Conservation (phyloP, 2,329 filamentous ascomycete species). For the Coniosporium tulheliwenetii region DNA sequence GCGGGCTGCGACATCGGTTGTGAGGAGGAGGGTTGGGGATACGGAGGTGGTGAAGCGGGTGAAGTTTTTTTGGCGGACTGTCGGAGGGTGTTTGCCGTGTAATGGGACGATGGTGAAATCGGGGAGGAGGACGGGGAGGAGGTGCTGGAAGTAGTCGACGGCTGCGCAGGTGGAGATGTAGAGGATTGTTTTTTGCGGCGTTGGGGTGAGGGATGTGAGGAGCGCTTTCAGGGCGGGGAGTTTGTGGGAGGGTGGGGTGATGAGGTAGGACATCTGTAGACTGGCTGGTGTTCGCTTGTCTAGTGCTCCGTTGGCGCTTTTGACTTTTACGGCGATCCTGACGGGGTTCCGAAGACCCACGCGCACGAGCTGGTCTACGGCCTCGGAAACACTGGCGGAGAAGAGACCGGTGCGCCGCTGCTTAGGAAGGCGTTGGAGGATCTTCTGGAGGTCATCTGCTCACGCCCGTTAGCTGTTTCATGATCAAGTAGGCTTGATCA, state of each 20-base stretch:
- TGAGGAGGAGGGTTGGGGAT: conserved; percentile 67
- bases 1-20: conserved; percentile 81
- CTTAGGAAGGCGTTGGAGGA: conserved; percentile 73
- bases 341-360: conserved; percentile 89
- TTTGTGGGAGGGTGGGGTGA: conserved; percentile 64
- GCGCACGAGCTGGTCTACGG: conserved; percentile 80
- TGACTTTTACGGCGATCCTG: conserved; percentile 87
- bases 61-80: conserved; percentile 80
- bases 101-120: conserved; percentile 60
- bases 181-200: conserved; percentile 72
- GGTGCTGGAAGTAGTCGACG: conserved; percentile 82
- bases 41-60: conserved; percentile 60
- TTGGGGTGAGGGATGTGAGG: conserved; percentile 51
- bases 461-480: too few relatives aligned
- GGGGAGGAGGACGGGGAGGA: conserved; percentile 60
- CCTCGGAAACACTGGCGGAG: conserved; percentile 90
- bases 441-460: conserved; percentile 62
- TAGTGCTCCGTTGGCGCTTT: conserved; percentile 54
- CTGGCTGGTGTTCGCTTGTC: conserved; percentile 84
- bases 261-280: conserved; percentile 77
- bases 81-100: conserved; percentile 82
- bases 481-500: too few relatives aligned
- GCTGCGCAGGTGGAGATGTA: conserved; percentile 90
- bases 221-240: conserved; percentile 58
- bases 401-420: conserved; percentile 88